These are phyloP conservation scores for Psophocarpus tetragonolobus DNA, from an alignment of 306 rosid species.

Conservation along the genomic window DNA sequence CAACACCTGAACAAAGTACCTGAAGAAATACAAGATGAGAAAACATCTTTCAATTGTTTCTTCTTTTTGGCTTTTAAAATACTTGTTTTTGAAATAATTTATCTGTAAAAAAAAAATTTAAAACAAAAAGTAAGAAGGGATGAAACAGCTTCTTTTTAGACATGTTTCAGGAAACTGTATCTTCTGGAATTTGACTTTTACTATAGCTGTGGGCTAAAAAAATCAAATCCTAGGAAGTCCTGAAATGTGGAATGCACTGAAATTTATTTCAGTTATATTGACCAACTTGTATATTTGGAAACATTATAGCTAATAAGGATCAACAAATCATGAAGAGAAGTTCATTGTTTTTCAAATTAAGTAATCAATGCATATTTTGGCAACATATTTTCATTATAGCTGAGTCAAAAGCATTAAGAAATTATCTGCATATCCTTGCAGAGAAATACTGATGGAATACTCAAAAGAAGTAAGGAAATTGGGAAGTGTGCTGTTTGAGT, in stretches of 20 bases:
- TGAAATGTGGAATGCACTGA: background rate
- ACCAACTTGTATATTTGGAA: background rate
- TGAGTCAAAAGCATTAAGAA: background rate
- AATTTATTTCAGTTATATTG: background rate
- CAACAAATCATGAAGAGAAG: background rate
- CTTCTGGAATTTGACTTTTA: background rate
- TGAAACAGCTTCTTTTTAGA: too few relatives aligned
- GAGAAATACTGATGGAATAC: conserved; percentile 46
- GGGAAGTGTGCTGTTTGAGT: conserved; percentile 34
- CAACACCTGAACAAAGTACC: background rate
- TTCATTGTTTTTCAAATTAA: background rate
- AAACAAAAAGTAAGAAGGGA: background rate
- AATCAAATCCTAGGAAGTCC: background rate
- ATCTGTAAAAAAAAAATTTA: too few relatives aligned
- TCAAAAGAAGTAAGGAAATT: conserved; percentile 36
- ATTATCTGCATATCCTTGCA: background rate
- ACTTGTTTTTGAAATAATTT: background rate
- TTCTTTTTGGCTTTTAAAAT: too few relatives aligned
- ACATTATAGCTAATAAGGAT: background rate
- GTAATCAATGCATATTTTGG: background rate
- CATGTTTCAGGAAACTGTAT: background rate
- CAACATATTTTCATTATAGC: background rate
- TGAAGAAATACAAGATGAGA: background rate
- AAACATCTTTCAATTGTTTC: too few relatives aligned
- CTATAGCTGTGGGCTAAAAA: background rate